A percentile compares a stretch with the other conserved stretches of the same genome.
phyloP scores from a whole-genome alignment of 441 rosid genomes.

The Codiaeum variegatum region DNA sequence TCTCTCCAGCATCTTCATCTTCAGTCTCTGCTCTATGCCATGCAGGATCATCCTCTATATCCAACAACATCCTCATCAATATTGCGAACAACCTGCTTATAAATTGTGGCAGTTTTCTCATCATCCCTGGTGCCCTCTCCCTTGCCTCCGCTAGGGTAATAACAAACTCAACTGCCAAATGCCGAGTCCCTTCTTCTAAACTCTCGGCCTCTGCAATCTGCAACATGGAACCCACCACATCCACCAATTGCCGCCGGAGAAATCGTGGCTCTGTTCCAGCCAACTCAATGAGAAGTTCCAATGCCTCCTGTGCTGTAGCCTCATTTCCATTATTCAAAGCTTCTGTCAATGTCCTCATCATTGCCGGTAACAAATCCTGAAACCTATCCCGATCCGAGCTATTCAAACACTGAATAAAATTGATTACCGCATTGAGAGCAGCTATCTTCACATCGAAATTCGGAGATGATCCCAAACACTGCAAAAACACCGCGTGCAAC shows the following conservation, averaged over 20 bases:
- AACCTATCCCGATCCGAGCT: slow-evolving; percentile 86
- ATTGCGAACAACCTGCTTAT: slow-evolving; percentile 80
- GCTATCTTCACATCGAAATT: slow-evolving; percentile 88
- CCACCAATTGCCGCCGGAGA: slow-evolving; percentile 81
- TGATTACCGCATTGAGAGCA: slow-evolving; percentile 83
- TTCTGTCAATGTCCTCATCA: slow-evolving; percentile 91
- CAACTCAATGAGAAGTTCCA: slow-evolving; percentile 89
- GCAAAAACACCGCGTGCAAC: slow-evolving; percentile 75
- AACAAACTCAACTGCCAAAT: slow-evolving; percentile 89
- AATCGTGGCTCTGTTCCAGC: slow-evolving; percentile 95
- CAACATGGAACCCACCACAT: slow-evolving; percentile 86
- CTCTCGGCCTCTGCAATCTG: slow-evolving; percentile 95
- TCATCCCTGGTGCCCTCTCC: slow-evolving; percentile 97
- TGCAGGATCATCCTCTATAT: slow-evolving; percentile 85
- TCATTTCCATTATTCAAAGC: slow-evolving; percentile 86
- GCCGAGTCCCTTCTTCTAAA: slow-evolving; percentile 90
- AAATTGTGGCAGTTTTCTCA: slow-evolving; percentile 96
- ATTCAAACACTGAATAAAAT: slow-evolving; percentile 79
- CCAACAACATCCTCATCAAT: slow-evolving; percentile 85
- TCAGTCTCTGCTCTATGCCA: slow-evolving; percentile 92
- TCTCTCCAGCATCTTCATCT: slow-evolving; percentile 95
- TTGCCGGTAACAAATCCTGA: slow-evolving; percentile 90
- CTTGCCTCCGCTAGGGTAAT: slow-evolving; percentile 90
- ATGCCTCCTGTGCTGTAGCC: slow-evolving; percentile 92
- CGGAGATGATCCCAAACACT: slow-evolving; percentile 56